phyloP scores from a whole-genome alignment of 352 stramenopile genomes.

The Thalassiosira oceanica region DNA sequence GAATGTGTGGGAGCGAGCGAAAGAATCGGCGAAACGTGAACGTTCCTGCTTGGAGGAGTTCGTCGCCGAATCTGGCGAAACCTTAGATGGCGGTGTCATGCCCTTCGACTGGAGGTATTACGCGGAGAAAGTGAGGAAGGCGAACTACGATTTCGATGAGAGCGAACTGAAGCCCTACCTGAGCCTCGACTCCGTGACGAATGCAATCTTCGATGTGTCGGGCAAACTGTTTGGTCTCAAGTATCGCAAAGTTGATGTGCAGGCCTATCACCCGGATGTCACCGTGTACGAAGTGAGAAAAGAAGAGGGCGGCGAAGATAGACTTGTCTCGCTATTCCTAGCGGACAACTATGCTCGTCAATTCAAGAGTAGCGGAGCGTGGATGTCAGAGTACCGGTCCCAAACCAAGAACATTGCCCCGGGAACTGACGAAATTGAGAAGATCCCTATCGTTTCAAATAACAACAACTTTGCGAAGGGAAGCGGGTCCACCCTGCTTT shows the following conservation, averaged over 20 bases:
- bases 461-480: slow-evolving; percentile 83
- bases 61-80: slow-evolving; percentile 50
- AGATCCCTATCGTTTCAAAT: slow-evolving; percentile 77
- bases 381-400: slow-evolving; percentile 74
- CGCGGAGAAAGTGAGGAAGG: slow-evolving; percentile 73
- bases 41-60: slow-evolving; percentile 68
- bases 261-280: slow-evolving; percentile 79
- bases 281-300: slow-evolving; percentile 77
- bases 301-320: slow-evolving; percentile 30
- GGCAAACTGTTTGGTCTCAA: slow-evolving; percentile 77
- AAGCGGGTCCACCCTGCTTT: slow-evolving; percentile 57
- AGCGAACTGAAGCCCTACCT: slow-evolving; percentile 80
- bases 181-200: slow-evolving; percentile 65
- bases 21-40: slow-evolving; percentile 68
- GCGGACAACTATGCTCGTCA: slow-evolving; percentile 77
- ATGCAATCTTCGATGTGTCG: slow-evolving; percentile 76
- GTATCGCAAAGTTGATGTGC: slow-evolving; percentile 68
- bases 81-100: slow-evolving; percentile 60
- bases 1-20: slow-evolving; percentile 74
- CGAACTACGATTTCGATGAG: slow-evolving; percentile 80
- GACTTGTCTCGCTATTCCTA: slow-evolving; percentile 76
- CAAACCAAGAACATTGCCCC: slow-evolving; percentile 67
- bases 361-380: slow-evolving; percentile 71
- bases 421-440: slow-evolving; percentile 46
- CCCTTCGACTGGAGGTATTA: slow-evolving; percentile 82